Evolutionary conservation across 345 rosid species (phyloP).

Genomic region (Brassica rapa): DNA sequence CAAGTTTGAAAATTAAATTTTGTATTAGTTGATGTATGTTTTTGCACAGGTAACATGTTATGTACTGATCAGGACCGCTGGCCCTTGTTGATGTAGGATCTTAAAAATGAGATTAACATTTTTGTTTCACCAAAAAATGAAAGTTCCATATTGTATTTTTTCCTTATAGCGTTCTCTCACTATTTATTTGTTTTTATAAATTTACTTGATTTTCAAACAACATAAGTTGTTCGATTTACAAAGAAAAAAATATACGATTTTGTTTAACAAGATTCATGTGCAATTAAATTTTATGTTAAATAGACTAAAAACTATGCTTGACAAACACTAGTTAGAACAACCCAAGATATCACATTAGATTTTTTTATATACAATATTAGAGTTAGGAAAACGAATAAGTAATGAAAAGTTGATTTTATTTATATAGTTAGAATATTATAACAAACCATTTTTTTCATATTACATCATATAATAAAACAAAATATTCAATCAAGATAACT

Average conservation of each 20-base stretch:
- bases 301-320: no score
- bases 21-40: no score
- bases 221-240: no score
- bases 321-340: neutral
- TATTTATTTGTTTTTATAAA: no score
- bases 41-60: no score
- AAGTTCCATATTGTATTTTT: neutral
- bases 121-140: neutral
- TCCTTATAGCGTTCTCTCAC: no score
- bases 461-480: neutral
- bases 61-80: no score
- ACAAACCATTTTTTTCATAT: neutral
- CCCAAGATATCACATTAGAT: neutral
- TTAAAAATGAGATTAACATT: neutral
- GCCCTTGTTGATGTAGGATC: neutral
- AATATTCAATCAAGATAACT: neutral
- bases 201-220: no score
- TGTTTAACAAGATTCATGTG: neutral
- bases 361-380: neutral
- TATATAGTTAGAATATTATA: neutral
- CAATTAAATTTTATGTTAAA: neutral
- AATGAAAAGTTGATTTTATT: neutral
- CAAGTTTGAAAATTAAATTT: no score
- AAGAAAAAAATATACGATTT: no score
- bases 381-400: neutral